phyloP scores from a whole-genome alignment of 208 protist species.

The Crithidia brevicula region DNA sequence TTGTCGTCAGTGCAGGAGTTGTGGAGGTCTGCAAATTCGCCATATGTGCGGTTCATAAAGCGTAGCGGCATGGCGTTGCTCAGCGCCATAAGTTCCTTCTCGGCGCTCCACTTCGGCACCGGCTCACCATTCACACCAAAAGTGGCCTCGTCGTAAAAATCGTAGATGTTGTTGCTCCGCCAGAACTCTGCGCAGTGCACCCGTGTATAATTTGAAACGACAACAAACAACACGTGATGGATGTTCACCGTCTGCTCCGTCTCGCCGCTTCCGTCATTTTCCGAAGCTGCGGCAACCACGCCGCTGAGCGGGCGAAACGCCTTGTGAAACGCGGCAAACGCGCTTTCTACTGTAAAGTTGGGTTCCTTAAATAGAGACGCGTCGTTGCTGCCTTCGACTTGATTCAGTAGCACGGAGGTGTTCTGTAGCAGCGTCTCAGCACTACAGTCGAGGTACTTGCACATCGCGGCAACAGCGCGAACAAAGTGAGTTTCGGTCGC shows the following conservation, averaged over 20 bases:
- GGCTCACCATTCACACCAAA: constrained; percentile 4
- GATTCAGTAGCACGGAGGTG: background rate
- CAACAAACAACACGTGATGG: constrained; percentile 29
- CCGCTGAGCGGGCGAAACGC: background rate
- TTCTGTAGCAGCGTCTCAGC: constrained; percentile 11
- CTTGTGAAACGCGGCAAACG: constrained; percentile 14
- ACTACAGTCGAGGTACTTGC: constrained; percentile 23
- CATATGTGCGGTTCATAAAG: constrained; percentile 20
- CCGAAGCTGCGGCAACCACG: background rate
- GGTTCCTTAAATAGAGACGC: background rate
- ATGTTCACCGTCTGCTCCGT: constrained; percentile 13
- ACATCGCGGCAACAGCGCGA: constrained; percentile 20
- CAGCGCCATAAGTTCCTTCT: constrained; percentile 19
- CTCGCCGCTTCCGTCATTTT: background rate
- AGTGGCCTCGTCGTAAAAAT: background rate
- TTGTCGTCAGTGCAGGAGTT: background rate
- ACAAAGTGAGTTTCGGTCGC: constrained; percentile 14
- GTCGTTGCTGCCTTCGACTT: background rate
- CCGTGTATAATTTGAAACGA: constrained; percentile 33
- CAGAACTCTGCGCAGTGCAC: constrained; percentile 26
- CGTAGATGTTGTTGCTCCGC: constrained; percentile 15
- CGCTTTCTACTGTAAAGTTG: constrained; percentile 18
- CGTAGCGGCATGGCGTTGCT: constrained; percentile 32
- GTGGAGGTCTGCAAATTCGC: constrained; percentile 28
- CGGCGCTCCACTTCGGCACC: constrained; percentile 14